phyloP scores from a whole-genome alignment of 345 rosid species.

The Gossypium arboreum region DNA sequence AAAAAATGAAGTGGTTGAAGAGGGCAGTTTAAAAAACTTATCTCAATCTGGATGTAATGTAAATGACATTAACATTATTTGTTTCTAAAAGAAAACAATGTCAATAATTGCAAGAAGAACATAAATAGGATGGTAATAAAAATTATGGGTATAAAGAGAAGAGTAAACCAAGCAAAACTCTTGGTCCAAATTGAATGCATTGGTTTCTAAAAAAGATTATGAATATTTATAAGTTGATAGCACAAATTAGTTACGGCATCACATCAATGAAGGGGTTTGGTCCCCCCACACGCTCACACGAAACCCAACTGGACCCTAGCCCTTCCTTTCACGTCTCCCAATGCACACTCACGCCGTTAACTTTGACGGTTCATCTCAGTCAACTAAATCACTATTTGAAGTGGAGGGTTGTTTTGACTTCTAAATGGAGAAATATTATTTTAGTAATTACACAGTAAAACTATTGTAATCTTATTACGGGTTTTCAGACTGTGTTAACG shows the following conservation, averaged over 20 bases:
- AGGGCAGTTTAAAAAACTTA: no score
- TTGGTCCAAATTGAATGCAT: slow-evolving; percentile 8
- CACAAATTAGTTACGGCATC: slow-evolving; percentile 16
- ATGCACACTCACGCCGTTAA: slow-evolving; percentile 4
- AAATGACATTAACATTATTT: no score
- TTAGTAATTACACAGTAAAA: no score
- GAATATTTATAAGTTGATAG: neutral
- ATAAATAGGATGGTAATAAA: neutral
- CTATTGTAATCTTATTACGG: no score
- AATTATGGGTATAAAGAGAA: neutral
- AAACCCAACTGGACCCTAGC: slow-evolving; percentile 19
- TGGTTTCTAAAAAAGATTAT: neutral
- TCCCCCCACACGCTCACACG: slow-evolving; percentile 26
- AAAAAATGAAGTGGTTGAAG: no score
- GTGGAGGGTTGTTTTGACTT: no score
- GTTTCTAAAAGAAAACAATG: neutral
- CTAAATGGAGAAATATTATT: no score
- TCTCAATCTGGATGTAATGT: no score
- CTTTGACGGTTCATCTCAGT: neutral
- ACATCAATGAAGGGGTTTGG: slow-evolving; percentile 15
- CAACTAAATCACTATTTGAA: neutral
- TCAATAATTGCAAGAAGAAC: neutral
- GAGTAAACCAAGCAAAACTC: neutral
- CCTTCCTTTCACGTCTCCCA: neutral
- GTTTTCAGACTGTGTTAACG: neutral